A percentile compares a stretch with the other conserved stretches of the same genome.
Evolutionary conservation across 1,284 basidiomycete species (phyloP).

Genomic region (Vanrija humicola): DNA sequence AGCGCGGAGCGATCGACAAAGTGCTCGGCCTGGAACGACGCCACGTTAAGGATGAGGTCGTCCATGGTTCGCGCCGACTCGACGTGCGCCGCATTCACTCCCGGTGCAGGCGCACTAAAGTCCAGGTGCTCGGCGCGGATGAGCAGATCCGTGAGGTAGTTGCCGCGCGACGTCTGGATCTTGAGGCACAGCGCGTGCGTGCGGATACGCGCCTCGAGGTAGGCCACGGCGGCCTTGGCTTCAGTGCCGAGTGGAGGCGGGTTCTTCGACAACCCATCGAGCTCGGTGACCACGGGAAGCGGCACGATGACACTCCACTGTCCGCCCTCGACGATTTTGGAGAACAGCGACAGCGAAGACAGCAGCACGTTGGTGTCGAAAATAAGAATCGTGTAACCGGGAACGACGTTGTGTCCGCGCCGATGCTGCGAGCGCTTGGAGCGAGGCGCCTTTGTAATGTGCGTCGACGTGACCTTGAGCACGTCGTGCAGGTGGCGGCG

Average conservation of each 20-base stretch:
- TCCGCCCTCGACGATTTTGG: conserved; percentile 70
- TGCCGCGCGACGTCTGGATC: conserved; percentile 90
- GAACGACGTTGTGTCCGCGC: conserved; percentile 53
- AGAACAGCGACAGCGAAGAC: conserved; percentile 68
- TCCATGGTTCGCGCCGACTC: conserved; percentile 73
- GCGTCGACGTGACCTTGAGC: conserved; percentile 15
- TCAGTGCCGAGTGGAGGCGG: conserved; percentile 59
- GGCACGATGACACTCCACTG: conserved; percentile 88
- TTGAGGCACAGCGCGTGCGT: conserved; percentile 74
- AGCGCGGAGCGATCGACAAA: conserved; percentile 78
- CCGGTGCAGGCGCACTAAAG: conserved; percentile 49
- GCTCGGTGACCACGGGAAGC: conserved; percentile 90
- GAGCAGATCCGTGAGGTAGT: conserved; percentile 79
- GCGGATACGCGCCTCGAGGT: conserved; percentile 71
- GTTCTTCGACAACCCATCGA: conserved; percentile 80
- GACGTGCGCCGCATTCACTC: conserved; percentile 39
- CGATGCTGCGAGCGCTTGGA: neutral
- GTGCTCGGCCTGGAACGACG: conserved; percentile 86
- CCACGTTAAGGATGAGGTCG: conserved; percentile 86
- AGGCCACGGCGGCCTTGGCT: conserved; percentile 67
- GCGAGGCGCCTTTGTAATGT: neutral
- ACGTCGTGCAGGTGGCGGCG: conserved; percentile 50
- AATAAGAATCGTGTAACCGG: conserved; percentile 86
- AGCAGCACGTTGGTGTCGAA: conserved; percentile 93
- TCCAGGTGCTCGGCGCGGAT: conserved; percentile 83